Evolutionary conservation across 495 filamentous ascomycete species (phyloP).

Genomic region (Durotheca rogersii): DNA sequence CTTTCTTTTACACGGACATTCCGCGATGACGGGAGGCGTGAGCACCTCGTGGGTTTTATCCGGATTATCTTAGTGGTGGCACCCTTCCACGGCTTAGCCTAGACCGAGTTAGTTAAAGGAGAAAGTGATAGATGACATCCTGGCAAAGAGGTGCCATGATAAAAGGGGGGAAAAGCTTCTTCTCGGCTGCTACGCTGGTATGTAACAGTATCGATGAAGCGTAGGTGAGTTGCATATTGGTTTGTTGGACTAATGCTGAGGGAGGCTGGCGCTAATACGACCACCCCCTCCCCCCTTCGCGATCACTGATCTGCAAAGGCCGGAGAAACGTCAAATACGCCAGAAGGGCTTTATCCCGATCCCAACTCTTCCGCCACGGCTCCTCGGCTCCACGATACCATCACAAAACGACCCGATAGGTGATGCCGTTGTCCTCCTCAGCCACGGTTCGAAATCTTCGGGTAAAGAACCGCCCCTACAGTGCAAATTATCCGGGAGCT

Average conservation of each 20-base stretch:
- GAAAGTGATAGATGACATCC: background rate
- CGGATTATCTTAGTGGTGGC: slow-evolving; percentile 14
- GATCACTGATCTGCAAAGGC: background rate
- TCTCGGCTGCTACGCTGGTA: background rate
- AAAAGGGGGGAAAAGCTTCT: too few relatives aligned
- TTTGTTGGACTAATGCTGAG: background rate
- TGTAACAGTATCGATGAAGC: slow-evolving; percentile 4
- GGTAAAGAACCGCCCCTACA: background rate
- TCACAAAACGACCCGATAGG: background rate
- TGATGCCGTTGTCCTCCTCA: background rate
- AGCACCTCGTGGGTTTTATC: slow-evolving; percentile 20
- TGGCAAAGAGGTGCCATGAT: slow-evolving; percentile 14
- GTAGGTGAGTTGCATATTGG: background rate
- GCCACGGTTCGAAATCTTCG: background rate
- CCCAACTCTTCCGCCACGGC: background rate
- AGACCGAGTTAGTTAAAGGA: slow-evolving; percentile 11
- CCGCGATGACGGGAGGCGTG: slow-evolving; percentile 19
- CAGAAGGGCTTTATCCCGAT: background rate
- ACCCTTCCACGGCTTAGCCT: slow-evolving; percentile 3
- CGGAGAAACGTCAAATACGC: background rate
- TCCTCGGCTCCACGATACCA: background rate
- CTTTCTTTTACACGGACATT: slow-evolving; percentile 1
- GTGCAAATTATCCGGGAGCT: background rate
- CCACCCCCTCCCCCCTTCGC: too few relatives aligned
- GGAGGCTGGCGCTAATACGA: background rate